Percentiles rank a stretch among this genome's conserved stretches.
These are phyloP conservation scores for Umbelopsis sp. DNA, from an alignment of 371 early-diverging fungal species.

Conservation along the genomic window DNA sequence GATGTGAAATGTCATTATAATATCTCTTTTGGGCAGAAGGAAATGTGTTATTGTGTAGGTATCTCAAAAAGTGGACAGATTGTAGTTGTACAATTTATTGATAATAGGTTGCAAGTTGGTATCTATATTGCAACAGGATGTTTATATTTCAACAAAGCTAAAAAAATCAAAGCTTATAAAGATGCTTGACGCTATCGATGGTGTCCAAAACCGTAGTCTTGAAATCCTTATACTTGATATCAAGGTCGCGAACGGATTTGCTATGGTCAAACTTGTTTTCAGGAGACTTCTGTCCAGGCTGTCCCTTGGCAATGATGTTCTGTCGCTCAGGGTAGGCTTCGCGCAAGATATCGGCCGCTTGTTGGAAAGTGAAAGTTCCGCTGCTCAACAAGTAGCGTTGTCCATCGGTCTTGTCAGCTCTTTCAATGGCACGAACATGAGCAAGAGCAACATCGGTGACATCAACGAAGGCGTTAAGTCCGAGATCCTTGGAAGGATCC, in stretches of 20 bases:
- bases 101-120: too few relatives aligned
- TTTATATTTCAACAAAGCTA: too few relatives aligned
- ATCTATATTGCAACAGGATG: too few relatives aligned
- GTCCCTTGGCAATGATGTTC: not conserved
- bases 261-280: not conserved
- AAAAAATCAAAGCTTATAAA: not conserved
- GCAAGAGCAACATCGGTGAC: not conserved
- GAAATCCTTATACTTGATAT: not conserved
- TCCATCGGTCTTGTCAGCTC: not conserved
- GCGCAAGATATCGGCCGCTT: slow-evolving; percentile 6
- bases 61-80: too few relatives aligned
- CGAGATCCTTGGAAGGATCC: not conserved
- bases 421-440: not conserved
- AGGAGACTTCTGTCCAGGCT: not conserved
- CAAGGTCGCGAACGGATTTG: not conserved
- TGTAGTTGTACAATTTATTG: too few relatives aligned
- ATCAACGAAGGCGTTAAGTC: not conserved
- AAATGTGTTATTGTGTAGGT: not conserved
- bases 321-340: not conserved
- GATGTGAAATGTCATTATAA: not conserved
- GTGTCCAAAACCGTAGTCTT: not conserved
- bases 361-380: not conserved
- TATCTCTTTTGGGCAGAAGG: not conserved
- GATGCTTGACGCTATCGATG: not conserved
- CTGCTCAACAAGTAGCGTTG: not conserved